Evolutionary conservation across 495 filamentous ascomycete genomes (phyloP).

Genomic region (Staphylotrichum tortipilum): DNA sequence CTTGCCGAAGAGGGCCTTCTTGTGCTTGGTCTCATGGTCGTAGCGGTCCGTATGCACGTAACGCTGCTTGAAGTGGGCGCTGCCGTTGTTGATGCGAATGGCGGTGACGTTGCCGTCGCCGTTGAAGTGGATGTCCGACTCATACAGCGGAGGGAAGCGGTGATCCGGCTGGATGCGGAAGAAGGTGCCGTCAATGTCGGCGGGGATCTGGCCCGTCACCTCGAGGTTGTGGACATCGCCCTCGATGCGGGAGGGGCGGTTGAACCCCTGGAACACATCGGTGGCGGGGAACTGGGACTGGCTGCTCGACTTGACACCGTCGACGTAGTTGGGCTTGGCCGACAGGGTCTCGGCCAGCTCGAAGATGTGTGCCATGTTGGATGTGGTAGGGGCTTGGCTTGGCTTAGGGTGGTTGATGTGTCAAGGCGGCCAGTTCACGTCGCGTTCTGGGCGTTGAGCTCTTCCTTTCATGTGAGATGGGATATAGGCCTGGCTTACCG

Average conservation of each 20-base stretch:
- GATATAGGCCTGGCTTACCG: too few relatives aligned
- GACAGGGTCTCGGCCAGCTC: constrained; percentile 25
- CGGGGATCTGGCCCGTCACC: constrained; percentile 39
- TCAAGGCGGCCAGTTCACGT: too few relatives aligned
- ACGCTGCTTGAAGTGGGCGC: constrained; percentile 41
- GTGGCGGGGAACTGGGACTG: constrained; percentile 36
- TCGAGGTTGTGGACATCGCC: constrained; percentile 42
- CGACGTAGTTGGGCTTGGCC: too few relatives aligned
- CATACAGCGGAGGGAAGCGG: constrained; percentile 43
- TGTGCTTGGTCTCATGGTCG: constrained; percentile 31
- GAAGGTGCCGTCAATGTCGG: constrained; percentile 45
- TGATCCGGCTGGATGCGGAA: constrained; percentile 45
- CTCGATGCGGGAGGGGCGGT: constrained; percentile 39
- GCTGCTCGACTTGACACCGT: constrained; percentile 19
- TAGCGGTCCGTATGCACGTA: constrained; percentile 48
- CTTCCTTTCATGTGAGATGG: too few relatives aligned
- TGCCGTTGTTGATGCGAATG: constrained; percentile 42
- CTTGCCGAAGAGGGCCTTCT: constrained; percentile 37
- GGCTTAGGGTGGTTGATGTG: too few relatives aligned
- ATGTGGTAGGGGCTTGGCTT: too few relatives aligned
- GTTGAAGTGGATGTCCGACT: constrained; percentile 44
- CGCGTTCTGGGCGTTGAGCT: too few relatives aligned
- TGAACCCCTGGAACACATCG: constrained; percentile 38
- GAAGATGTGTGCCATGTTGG: constrained; percentile 37
- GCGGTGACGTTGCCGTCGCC: constrained; percentile 41